phyloP scores from a whole-genome alignment of 768 basidiomycete species.

The Kwoniella sp. region DNA sequence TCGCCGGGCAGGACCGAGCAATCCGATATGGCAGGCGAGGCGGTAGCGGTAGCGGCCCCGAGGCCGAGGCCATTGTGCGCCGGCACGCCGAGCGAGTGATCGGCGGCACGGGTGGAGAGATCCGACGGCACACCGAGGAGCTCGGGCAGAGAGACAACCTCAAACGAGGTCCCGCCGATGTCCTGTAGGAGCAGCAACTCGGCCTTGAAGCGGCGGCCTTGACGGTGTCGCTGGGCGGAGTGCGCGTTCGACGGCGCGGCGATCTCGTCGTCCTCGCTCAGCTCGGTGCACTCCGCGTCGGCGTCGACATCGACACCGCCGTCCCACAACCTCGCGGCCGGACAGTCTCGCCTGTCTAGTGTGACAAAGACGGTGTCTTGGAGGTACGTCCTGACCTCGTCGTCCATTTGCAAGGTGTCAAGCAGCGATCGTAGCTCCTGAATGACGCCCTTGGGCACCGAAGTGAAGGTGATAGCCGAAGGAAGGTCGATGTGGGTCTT shows the following conservation, averaged over 20 bases:
- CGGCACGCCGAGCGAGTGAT: not conserved
- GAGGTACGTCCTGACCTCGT: conserved; percentile 19
- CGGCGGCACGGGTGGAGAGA: no score
- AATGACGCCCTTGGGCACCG: conserved; percentile 23
- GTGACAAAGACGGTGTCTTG: conserved; percentile 29
- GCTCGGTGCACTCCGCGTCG: no score
- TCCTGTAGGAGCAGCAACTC: conserved; percentile 25
- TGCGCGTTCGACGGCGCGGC: no score
- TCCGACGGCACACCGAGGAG: not conserved
- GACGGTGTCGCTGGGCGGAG: conserved; percentile 7
- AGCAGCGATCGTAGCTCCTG: conserved; percentile 18
- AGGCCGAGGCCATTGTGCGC: not conserved
- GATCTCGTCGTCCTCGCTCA: no score
- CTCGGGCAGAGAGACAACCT: conserved; percentile 1
- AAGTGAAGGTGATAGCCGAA: conserved; percentile 27
- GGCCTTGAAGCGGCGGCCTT: conserved; percentile 16
- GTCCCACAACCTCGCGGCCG: conserved; percentile 4
- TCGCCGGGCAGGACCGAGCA: conserved; percentile 12
- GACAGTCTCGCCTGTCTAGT: not conserved
- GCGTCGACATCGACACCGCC: not conserved
- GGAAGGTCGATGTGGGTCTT: conserved; percentile 24
- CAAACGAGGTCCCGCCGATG: not conserved
- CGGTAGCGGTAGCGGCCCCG: no score
- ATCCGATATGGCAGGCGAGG: conserved; percentile 4
- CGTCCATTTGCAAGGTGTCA: conserved; percentile 17